Base-by-base conservation (phyloP, 768 basidiomycete genomes). In the Dioszegia aurantiaca region DNA sequence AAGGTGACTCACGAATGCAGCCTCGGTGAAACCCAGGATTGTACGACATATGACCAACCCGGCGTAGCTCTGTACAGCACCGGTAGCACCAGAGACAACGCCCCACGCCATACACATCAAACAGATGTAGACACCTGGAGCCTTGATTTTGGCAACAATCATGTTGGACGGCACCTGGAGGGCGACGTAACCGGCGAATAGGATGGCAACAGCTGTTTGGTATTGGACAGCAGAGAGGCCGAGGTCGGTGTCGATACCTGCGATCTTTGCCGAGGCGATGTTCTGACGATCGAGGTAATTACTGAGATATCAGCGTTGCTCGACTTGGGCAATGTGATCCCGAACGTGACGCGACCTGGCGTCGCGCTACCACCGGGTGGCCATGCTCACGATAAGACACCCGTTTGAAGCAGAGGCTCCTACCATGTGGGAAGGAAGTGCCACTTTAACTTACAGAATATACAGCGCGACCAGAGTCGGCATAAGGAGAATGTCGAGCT, bases 121-220 rank as follows among this genome's bases (percentile, higher is more conserved):
- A 48, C 67, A 69, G 55, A 75, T 70, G 54, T 69, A 77, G 36
- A 65, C 37, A 33, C 64, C 68, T 0, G 72, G 73, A 16, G 59
- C 59, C 31, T 49, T 55, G 60, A 72, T 68, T 55, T 72, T 72
- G 26, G 64, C 55, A 11, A 62, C 59, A 28, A 76, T 27, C 63
- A 76, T 72, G 61, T 76, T 74, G 24, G 68, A 72, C 9, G 71
- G 73, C 40, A 42, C 56, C 42, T 73, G 72, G 21, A 73, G 63
- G 4, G 65, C 45, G 45, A 72, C 64, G 54, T 77, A 77, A 43
- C 73, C 72, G 33, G 65, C 70, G 52, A 73, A 75, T 12, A 77
- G 60, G 31, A 77, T 57, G 3, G 72, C 64, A 3, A 77, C 66
- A 21, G 54, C 39, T 14, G 62, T 58, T 14, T 59, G 42, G 54